Evolutionary conservation across 2,329 filamentous ascomycete species (phyloP).

Genomic region (Pseudogymnoascus sp.): DNA sequence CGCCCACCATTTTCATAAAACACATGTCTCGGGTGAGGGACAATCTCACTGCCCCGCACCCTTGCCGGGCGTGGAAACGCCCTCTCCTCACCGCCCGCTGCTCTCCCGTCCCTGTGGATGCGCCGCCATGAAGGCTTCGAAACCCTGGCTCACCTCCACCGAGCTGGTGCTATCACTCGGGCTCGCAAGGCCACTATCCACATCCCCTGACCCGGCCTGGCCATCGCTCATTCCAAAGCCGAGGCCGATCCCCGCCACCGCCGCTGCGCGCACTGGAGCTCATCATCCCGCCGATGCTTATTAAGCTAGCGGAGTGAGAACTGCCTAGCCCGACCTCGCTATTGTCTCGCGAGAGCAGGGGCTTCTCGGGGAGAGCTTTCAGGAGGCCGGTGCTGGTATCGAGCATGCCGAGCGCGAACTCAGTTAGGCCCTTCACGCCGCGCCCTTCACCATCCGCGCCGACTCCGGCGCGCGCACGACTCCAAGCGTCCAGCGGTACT

Average conservation of each 20-base stretch:
- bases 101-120: not conserved
- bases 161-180: conserved; percentile 29
- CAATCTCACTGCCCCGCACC: not conserved
- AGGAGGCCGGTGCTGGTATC: conserved; percentile 65
- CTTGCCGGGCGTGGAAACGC: not conserved
- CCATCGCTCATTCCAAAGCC: conserved; percentile 20
- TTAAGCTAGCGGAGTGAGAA: not conserved
- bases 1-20: not conserved
- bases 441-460: conserved; percentile 30
- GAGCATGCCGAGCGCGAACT: conserved; percentile 72
- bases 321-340: conserved; percentile 18
- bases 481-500: conserved; percentile 90
- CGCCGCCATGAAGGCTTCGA: conserved; percentile 3
- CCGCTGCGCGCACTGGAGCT: conserved; percentile 10
- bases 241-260: conserved; percentile 21
- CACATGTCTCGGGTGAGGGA: not conserved
- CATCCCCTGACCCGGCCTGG: conserved; percentile 10
- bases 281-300: conserved; percentile 6
- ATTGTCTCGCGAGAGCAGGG: conserved; percentile 51
- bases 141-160: conserved; percentile 12
- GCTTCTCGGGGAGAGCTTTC: conserved; percentile 65
- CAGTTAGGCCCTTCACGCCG: conserved; percentile 50
- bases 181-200: conserved; percentile 27
- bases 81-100: not conserved
- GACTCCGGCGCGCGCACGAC: conserved; percentile 65